A percentile compares a stretch with the other conserved stretches of the same genome.
phyloP scores from a whole-genome alignment of 108 stramenopile species.

The Cyclotella choctawhatcheeana region DNA sequence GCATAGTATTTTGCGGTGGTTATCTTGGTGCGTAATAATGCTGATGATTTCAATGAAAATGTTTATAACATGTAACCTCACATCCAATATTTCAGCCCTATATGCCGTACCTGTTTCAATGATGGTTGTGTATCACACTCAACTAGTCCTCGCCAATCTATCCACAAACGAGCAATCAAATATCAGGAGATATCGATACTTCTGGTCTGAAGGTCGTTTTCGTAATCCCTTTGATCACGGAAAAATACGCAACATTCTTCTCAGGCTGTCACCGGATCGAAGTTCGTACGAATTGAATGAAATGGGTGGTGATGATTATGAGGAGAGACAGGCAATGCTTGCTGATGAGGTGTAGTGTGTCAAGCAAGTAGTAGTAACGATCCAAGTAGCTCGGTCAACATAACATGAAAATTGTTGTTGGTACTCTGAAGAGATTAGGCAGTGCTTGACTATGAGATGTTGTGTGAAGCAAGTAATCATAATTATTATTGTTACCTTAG shows the following conservation, averaged over 20 bases:
- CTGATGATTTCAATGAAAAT: no score
- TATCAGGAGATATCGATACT: conserved; percentile 79
- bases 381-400: no score
- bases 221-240: conserved; percentile 92
- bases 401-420: no score
- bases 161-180: conserved; percentile 97
- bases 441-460: no score
- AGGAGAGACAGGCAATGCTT: conserved; percentile 17
- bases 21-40: no score
- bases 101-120: conserved; percentile 66
- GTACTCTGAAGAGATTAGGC: no score
- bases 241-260: conserved; percentile 51
- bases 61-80: no score
- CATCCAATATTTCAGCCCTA: no score
- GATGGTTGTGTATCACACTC: conserved; percentile 86
- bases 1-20: conserved; percentile 53
- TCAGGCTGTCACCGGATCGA: conserved; percentile 45
- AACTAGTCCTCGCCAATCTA: conserved; percentile 82
- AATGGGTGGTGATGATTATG: neutral
- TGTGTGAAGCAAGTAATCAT: no score
- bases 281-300: conserved; percentile 30
- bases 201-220: conserved; percentile 66
- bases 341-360: conserved; percentile 15
- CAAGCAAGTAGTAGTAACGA: no score
- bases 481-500: no score